Evolutionary conservation across 2,329 filamentous ascomycete genomes (phyloP).

Genomic region (Pseudocercospora ulei): DNA sequence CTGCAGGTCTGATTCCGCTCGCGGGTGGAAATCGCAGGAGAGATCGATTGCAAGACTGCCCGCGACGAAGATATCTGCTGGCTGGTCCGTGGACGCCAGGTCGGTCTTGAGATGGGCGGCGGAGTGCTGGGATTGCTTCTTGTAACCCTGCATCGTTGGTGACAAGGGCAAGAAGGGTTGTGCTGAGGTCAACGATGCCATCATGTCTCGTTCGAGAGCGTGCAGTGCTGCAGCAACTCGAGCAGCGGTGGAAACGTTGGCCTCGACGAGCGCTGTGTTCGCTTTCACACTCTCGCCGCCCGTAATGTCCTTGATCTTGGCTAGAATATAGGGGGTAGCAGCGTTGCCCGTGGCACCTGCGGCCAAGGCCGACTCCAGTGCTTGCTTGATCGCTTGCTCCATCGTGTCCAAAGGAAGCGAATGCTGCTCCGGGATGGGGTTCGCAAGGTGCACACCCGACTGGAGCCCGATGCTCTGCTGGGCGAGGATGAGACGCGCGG

Average conservation of each 20-base stretch:
- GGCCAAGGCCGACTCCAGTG: constrained; percentile 54
- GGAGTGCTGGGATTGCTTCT: constrained; percentile 5
- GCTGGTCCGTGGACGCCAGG: constrained; percentile 3
- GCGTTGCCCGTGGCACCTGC: constrained; percentile 60
- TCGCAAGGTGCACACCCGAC: constrained; percentile 78
- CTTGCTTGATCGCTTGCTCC: constrained; percentile 57
- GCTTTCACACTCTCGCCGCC: constrained; percentile 60
- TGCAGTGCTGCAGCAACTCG: constrained; percentile 55
- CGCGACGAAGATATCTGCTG: constrained; percentile 67
- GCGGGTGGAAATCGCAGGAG: constrained; percentile 22
- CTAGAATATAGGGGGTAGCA: constrained; percentile 77
- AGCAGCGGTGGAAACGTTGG: constrained; percentile 57
- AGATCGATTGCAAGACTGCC: constrained; percentile 63
- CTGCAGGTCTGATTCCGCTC: constrained; percentile 34
- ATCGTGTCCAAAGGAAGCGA: constrained; percentile 64
- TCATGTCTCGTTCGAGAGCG: constrained; percentile 40
- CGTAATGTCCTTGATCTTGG: constrained; percentile 68
- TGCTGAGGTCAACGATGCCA: too few species aligned
- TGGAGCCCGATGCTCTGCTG: constrained; percentile 62
- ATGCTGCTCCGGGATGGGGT: constrained; percentile 64
- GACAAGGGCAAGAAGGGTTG: too few species aligned
- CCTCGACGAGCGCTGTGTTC: constrained; percentile 60
- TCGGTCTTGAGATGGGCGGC: constrained; percentile 1
- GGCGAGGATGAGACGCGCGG: constrained; percentile 77
- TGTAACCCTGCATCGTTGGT: constrained; percentile 1